Base-by-base conservation (phyloP, 2,329 filamentous ascomycete species). In the Hymenotorrendiella dingleyae region DNA sequence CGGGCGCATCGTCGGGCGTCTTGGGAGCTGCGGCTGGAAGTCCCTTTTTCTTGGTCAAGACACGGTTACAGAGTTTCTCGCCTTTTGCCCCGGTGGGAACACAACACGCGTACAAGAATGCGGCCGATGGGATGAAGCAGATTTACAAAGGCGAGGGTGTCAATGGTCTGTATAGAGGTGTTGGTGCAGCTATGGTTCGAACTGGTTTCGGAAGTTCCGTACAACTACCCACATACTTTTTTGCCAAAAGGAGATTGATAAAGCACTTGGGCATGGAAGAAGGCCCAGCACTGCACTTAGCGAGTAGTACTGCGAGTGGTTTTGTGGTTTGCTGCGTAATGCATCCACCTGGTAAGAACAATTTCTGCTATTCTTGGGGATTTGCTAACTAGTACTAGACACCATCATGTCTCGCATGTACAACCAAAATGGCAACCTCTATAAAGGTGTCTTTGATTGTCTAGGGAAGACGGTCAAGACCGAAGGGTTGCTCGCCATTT, bases 381-480 rank as follows among this genome's bases (percentile, higher is more conserved):
- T 28, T 26, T 43, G 4, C 43, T 42, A 33, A 23, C 44, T 52
- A 36, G 56, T 42, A 36, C 17, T 48, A 77, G 93, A 98, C 64
- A 98, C 93, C 4, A 86, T 98, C 67, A 98, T 98, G 93, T 93
- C 88, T 49, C 84, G 93, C 50, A 83, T 98, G 73, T 98, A 98
- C 73, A 98, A 98, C 71, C 93, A 98, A 65, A 94, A 90, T 49
- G 93, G 93, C 40, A 94, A 96, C 62, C 75, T 98, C n/a, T 98
- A 98, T 72, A 82, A 77, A 54, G 86, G 90, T 45, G 87, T 94
- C 4, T 86, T 94, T 50, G 93, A 98, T 67, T 98, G 93, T 63
- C 67, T 97, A 47, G 79, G 77, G 62, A 90, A 95, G 69, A 98
- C 93, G 0, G 74, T 98, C 48, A 84, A 82, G 62, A 95, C 88